Evolutionary conservation across 257 asterid genomes (phyloP), one percentile per base, ranked within the genome.

Genomic region (Scutellaria galericulata): DNA sequence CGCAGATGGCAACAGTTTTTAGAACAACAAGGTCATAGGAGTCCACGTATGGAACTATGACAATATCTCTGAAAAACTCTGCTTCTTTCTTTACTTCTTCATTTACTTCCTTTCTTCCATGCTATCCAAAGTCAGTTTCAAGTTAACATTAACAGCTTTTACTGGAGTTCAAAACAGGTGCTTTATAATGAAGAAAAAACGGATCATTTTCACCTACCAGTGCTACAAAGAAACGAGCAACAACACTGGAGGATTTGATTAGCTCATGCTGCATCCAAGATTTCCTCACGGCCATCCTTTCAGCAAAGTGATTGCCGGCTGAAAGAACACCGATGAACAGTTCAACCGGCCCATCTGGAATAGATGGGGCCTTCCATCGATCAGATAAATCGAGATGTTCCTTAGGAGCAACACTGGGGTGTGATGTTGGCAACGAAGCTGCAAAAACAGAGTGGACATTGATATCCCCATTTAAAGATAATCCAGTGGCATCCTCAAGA

Each of bases 261-360:
- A 87, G 83, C 71, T 73, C 63, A 66, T 90, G 86, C 66, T 88
- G 96, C 97, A 93, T 89, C 98, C 98, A 93, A 35, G 98, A 87
- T 72, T 81, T 90, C 73, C 98, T 83, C 44, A 80, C 89, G 22
- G 96, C 96, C 98, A 93, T 93, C 51, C 98, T 80, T 84, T 93
- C 97, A 13, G 91, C 96, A 78, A 93, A 90, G 84, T 93, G 98
- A 81, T 83, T 89, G 59, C 96, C 97, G 13, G 98, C 96, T 1
- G 98, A 93, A 66, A 93, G 95, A 78, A 93, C 70, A 39, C 98
- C 98, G 18, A 93, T 86, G 83, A 90, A 88, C 57, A 93, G 78
- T 65, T 87, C 92, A 39, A 85, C 94, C 0, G 84, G 85, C n/a
- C 71, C 81, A 40, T 85, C 84, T 48, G 76, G 84, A 68, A 90